phyloP scores from a whole-genome alignment of 1,284 basidiomycete species.

The Irpex lacteus region DNA sequence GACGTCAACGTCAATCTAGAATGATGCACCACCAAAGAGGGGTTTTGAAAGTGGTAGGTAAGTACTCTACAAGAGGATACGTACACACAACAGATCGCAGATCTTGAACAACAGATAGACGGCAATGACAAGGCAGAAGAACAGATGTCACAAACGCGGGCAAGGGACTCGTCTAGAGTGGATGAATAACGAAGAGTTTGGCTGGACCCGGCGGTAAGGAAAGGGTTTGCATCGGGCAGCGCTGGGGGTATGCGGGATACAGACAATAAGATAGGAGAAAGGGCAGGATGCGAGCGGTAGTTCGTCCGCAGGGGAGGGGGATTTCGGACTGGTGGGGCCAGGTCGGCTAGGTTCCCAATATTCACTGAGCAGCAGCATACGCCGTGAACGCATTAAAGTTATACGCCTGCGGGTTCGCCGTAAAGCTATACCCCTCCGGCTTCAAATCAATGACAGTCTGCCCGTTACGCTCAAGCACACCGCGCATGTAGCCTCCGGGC shows the following conservation, averaged over 20 bases:
- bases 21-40: too few species aligned
- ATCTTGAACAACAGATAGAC: not conserved
- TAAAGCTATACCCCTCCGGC: conserved; percentile 50
- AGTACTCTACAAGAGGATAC: not conserved
- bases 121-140: not conserved
- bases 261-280: too few species aligned
- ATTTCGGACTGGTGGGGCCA: not conserved
- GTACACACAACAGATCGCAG: not conserved
- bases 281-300: too few species aligned
- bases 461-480: conserved; percentile 53
- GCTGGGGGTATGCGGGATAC: too few species aligned
- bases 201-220: not conserved
- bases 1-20: too few species aligned
- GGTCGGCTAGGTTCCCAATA: not conserved
- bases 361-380: conserved; percentile 26
- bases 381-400: conserved; percentile 67
- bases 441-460: conserved; percentile 48
- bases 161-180: not conserved
- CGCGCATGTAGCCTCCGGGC: conserved; percentile 60
- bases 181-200: not conserved
- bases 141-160: too few species aligned
- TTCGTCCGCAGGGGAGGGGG: not conserved
- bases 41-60: too few species aligned
- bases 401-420: conserved; percentile 49
- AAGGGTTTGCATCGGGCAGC: too few species aligned